Percentiles rank a stretch among this genome's conserved stretches.
Evolutionary conservation across 1,284 basidiomycete species (phyloP).

Genomic region (Grifola frondosa): DNA sequence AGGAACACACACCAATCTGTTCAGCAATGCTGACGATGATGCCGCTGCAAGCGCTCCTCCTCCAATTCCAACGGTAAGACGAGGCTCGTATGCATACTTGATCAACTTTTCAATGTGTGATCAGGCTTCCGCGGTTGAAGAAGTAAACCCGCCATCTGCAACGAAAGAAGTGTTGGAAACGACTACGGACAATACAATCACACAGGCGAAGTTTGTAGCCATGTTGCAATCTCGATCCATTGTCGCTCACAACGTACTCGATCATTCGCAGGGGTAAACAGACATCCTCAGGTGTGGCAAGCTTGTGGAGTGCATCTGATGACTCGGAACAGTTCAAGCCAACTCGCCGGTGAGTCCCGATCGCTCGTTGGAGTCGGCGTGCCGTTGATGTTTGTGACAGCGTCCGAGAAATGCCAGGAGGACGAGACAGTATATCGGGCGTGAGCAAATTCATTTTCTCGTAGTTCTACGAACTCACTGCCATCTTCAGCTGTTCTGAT

Average conservation of each 20-base stretch:
- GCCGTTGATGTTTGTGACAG: slow-evolving; percentile 7
- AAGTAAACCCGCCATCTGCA: background rate
- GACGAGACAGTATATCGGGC: slow-evolving; percentile 55
- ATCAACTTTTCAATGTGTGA: no score
- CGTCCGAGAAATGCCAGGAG: slow-evolving; percentile 47
- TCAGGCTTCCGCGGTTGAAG: slow-evolving; percentile 1
- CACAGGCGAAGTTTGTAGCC: no score
- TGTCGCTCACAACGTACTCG: background rate
- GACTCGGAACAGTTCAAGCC: slow-evolving; percentile 53
- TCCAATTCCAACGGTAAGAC: slow-evolving; percentile 5
- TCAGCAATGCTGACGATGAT: slow-evolving; percentile 43
- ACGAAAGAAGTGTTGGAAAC: no score
- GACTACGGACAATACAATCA: no score
- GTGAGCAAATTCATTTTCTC: slow-evolving; percentile 37
- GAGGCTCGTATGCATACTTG: no score
- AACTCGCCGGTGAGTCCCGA: slow-evolving; percentile 57
- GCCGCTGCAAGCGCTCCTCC: slow-evolving; percentile 38
- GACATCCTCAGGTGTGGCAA: slow-evolving; percentile 13
- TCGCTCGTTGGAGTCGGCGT: background rate
- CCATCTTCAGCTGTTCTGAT: background rate
- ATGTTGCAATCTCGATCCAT: background rate
- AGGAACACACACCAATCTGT: slow-evolving; percentile 47
- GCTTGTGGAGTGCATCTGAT: slow-evolving; percentile 47
- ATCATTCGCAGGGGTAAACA: slow-evolving; percentile 5
- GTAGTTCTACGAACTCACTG: no score